Evolutionary conservation across 2,329 filamentous ascomycete species (phyloP), one percentile per base, ranked within the genome.

Genomic region (Fusarium buxicola): DNA sequence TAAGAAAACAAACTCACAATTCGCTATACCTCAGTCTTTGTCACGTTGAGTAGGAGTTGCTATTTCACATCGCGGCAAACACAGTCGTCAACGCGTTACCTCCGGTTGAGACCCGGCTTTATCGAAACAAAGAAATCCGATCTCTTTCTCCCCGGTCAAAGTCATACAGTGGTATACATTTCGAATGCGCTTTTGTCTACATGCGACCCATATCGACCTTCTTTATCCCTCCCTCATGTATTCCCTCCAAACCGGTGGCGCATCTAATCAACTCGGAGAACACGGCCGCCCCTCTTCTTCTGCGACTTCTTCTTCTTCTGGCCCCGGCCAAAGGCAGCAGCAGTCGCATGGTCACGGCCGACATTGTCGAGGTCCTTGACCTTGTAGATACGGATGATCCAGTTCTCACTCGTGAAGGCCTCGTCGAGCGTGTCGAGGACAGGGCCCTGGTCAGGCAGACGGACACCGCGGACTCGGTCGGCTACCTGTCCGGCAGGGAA

Each of bases 371-470:
- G 88, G 72, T 97, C 94, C 83, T 99, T 99, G 81, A 99, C 95
- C 85, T 99, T 99, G 86, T 97, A 99, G 74, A 99, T 97, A 65
- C 95, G 87, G 75, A 99, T 98, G 77, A 99, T 99, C 95, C 95
- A 99, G 85, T 99, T 99, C 84, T 99, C 95, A 73, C 92, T 97
- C 52, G 96, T 99, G 77, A 96, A 99, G 9, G 95, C 95, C 81
- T 99, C 95, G 76, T 99, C 95, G 41, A 99, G 80, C 5, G 90
- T 95, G 78, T 90, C 92, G 57, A 99, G 89, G 60, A 91, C 86
- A 8, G 95, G 95, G 2, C 92, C 90, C 68, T 93, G 85, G 11
- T 92, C 87, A n/a, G 95, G 96, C 47, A 98, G 81, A 59, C 86
- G 87, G 32, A 86, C 85, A 66, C 89, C 88, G 74, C 95, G 93